phyloP scores from a whole-genome alignment of 495 filamentous ascomycete species.

The Amorphotheca resinae region DNA sequence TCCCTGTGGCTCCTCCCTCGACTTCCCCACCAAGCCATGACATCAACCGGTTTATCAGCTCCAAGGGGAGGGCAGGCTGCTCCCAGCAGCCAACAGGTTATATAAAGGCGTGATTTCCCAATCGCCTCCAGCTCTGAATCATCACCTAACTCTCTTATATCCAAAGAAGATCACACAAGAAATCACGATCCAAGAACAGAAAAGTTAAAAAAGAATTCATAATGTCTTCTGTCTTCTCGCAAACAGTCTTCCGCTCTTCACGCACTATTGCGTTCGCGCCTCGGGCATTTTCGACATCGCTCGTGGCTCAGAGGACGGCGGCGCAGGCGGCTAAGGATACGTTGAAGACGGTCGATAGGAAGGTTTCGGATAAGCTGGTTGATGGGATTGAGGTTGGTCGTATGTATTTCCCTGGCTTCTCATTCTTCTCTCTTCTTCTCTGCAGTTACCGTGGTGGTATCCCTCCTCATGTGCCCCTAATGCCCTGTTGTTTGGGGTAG shows the following conservation, averaged over 20 bases:
- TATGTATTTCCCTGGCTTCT: slow-evolving; percentile 21
- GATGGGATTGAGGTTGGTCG: slow-evolving; percentile 40
- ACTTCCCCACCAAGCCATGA: too few relatives aligned
- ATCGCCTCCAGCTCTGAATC: too few relatives aligned
- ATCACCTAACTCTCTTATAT: too few relatives aligned
- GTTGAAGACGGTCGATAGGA: slow-evolving; percentile 37
- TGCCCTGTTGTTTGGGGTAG: not conserved
- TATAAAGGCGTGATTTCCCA: too few relatives aligned
- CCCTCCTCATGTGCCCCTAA: not conserved
- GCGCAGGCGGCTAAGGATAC: slow-evolving; percentile 38
- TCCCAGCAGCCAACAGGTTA: too few relatives aligned
- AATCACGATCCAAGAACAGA: too few relatives aligned
- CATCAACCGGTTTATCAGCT: too few relatives aligned
- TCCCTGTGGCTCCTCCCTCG: too few relatives aligned
- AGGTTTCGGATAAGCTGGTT: slow-evolving; percentile 41
- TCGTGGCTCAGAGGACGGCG: slow-evolving; percentile 25
- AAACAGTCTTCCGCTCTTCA: slow-evolving; percentile 24
- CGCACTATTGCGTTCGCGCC: slow-evolving; percentile 15
- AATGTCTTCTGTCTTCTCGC: slow-evolving; percentile 40
- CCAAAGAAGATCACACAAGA: too few relatives aligned
- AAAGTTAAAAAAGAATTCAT: slow-evolving; percentile 15
- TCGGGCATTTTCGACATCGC: slow-evolving; percentile 31
- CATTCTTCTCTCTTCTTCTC: not conserved
- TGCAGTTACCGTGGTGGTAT: not conserved
- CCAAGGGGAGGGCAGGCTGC: too few relatives aligned